Conservation (phyloP, 768 basidiomycete genomes). For the Phaeolepiota aurea region DNA sequence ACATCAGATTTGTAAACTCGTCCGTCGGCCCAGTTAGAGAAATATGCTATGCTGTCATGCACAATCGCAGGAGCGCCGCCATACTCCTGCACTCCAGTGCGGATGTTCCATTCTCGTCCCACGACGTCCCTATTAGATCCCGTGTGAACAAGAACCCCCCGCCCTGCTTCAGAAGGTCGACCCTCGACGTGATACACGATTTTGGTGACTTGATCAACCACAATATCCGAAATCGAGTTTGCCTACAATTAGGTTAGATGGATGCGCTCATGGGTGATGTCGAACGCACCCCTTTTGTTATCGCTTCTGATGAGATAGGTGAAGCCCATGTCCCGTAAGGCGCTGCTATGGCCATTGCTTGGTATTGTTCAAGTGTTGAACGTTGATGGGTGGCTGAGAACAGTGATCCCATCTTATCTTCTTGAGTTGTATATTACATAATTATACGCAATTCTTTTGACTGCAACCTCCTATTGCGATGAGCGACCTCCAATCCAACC, state of each 20-base stretch:
- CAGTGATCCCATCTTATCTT: too few species aligned
- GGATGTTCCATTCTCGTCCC: constrained; percentile 47
- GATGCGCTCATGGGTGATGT: background rate
- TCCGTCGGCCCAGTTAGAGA: constrained; percentile 47
- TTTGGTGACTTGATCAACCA: constrained; percentile 43
- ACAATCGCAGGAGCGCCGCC: constrained; percentile 58
- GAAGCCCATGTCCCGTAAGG: background rate
- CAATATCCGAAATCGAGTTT: constrained; percentile 27
- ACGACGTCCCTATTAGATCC: constrained; percentile 41
- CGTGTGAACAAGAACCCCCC: constrained; percentile 51
- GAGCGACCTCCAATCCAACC: too few species aligned
- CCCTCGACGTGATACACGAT: constrained; percentile 49
- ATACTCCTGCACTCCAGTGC: constrained; percentile 60
- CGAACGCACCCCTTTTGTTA: background rate
- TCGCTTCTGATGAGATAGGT: background rate
- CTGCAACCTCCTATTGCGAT: too few species aligned
- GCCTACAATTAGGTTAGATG: too few species aligned
- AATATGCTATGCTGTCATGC: constrained; percentile 42
- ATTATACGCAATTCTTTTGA: too few species aligned
- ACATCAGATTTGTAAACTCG: constrained; percentile 38
- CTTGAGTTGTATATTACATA: too few species aligned
- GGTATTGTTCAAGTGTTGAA: too few species aligned
- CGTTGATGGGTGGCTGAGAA: too few species aligned
- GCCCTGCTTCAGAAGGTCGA: constrained; percentile 42
- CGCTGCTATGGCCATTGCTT: too few species aligned